These are phyloP conservation scores for Agarophyton chilense DNA, from an alignment of 23 red algal genomes.

Conservation along the genomic window DNA sequence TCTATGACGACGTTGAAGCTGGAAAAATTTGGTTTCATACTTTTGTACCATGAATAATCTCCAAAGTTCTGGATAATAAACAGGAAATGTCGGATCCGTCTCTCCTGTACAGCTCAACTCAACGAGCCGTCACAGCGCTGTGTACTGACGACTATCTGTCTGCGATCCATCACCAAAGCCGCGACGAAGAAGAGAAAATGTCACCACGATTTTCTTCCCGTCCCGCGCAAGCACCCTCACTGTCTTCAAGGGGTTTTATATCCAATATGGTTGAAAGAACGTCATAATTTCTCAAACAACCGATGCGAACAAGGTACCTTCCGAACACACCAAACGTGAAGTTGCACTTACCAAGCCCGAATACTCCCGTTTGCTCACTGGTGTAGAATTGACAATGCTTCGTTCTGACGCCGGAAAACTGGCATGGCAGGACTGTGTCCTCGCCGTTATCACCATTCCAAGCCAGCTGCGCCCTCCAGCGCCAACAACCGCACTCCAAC, in stretches of 20 bases:
- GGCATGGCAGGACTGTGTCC: not conserved
- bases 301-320: not conserved
- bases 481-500: not conserved
- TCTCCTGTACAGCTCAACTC: not conserved
- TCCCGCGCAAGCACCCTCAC: not conserved
- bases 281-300: not conserved
- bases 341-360: not conserved
- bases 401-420: conserved; percentile 9
- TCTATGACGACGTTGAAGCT: conserved; percentile 17
- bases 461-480: not conserved
- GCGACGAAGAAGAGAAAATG: not conserved
- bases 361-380: not conserved
- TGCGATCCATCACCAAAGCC: not conserved
- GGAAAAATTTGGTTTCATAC: not conserved
- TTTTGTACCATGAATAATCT: not conserved
- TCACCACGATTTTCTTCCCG: not conserved
- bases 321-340: not conserved
- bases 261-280: not conserved
- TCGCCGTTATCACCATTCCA: not conserved
- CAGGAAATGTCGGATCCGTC: conserved; percentile 1
- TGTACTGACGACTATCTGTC: conserved; percentile 9
- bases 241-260: conserved; percentile 7
- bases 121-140: not conserved
- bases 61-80: not conserved
- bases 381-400: not conserved